These are phyloP conservation scores for Bruguiera gymnorhiza DNA, from an alignment of 345 rosid genomes.

Conservation along the genomic window DNA sequence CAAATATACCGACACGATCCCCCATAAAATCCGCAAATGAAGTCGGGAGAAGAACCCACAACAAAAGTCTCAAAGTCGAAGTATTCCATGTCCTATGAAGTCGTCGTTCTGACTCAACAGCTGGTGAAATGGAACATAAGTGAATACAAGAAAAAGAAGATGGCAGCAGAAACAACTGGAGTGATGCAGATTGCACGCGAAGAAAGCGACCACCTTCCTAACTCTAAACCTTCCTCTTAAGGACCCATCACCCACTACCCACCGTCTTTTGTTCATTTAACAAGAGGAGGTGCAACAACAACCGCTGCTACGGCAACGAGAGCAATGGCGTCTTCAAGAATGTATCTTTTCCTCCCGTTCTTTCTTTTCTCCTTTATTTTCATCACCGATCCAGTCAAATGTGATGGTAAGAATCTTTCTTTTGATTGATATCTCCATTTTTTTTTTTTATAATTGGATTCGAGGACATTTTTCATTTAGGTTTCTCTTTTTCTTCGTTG, in stretches of 20 bases:
- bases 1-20: too few relatives aligned
- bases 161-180: background rate
- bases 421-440: background rate
- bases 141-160: conserved; percentile 1
- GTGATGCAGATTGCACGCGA: background rate
- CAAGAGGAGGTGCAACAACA: background rate
- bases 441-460: background rate
- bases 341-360: conserved; percentile 34
- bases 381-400: conserved; percentile 30
- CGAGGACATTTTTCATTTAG: background rate
- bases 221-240: background rate
- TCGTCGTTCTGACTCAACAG: too few relatives aligned
- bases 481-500: conserved; percentile 8
- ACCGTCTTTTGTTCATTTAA: background rate
- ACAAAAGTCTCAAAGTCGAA: too few relatives aligned
- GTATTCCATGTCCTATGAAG: too few relatives aligned
- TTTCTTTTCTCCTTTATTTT: conserved; percentile 38
- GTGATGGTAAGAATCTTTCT: conserved; percentile 29
- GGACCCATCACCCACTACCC: conserved; percentile 1
- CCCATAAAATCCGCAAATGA: too few relatives aligned
- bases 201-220: conserved; percentile 13
- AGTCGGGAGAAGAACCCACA: too few relatives aligned
- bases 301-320: background rate
- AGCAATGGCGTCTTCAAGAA: conserved; percentile 47
- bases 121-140: background rate